Evolutionary conservation across 768 basidiomycete species (phyloP).

Genomic region (Suillus luteus): DNA sequence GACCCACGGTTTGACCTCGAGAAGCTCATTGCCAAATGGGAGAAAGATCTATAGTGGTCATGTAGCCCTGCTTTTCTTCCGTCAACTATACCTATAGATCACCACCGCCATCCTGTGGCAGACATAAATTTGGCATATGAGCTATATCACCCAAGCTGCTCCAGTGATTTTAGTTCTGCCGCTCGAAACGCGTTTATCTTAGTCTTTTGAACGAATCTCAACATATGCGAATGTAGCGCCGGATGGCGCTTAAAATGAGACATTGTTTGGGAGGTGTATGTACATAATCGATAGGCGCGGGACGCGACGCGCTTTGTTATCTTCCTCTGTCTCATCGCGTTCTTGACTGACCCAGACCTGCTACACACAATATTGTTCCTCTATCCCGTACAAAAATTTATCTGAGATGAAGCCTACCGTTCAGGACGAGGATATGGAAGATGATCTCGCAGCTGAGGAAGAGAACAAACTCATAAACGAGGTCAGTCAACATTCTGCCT

Average conservation of each 20-base stretch:
- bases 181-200: neutral
- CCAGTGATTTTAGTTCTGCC: neutral
- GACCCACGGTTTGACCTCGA: conserved; percentile 96
- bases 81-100: conserved; percentile 31
- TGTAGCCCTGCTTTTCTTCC: conserved; percentile 21
- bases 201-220: neutral
- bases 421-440: conserved; percentile 68
- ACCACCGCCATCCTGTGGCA: conserved; percentile 15
- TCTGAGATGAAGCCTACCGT: conserved; percentile 47
- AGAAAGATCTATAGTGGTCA: conserved; percentile 62
- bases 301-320: conserved; percentile 29
- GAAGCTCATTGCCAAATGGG: conserved; percentile 78
- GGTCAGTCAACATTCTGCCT: conserved; percentile 42
- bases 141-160: neutral
- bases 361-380: neutral
- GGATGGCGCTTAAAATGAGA: neutral
- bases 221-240: neutral
- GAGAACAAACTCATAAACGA: conserved; percentile 89
- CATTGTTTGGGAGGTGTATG: conserved; percentile 1
- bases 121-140: neutral
- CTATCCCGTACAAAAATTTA: neutral
- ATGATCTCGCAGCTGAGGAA: conserved; percentile 80
- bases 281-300: neutral
- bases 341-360: neutral
- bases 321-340: conserved; percentile 9